phyloP scores from a whole-genome alignment of 805 yeast species.

The Kodamaea restingae region DNA sequence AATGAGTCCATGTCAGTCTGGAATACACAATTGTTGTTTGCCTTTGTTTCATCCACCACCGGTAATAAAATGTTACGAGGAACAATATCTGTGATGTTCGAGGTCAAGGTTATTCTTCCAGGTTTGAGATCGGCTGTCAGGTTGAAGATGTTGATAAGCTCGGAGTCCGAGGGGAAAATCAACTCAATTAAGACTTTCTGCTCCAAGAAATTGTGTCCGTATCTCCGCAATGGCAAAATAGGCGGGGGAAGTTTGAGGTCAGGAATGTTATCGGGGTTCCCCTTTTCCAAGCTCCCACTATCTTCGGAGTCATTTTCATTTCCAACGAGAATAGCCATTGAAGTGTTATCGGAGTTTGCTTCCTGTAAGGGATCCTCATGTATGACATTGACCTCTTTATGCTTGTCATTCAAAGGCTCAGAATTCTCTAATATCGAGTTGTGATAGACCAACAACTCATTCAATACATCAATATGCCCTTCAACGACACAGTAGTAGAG shows the following conservation, averaged over 20 bases:
- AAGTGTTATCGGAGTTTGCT: slow-evolving; percentile 6
- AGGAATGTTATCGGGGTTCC: slow-evolving; percentile 70
- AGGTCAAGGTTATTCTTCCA: slow-evolving; percentile 79
- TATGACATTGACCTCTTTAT: slow-evolving; percentile 1
- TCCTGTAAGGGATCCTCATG: slow-evolving; percentile 2
- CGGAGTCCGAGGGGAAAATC: slow-evolving; percentile 50
- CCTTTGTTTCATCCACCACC: slow-evolving; percentile 50
- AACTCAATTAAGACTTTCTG: slow-evolving; percentile 82
- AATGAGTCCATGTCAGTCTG: slow-evolving; percentile 73
- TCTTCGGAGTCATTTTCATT: slow-evolving; percentile 36
- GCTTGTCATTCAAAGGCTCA: background rate
- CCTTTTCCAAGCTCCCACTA: slow-evolving; percentile 29
- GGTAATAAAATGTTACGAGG: slow-evolving; percentile 87
- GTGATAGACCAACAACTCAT: slow-evolving; percentile 52
- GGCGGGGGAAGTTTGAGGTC: slow-evolving; percentile 94
- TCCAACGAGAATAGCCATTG: slow-evolving; percentile 27
- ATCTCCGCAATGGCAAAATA: slow-evolving; percentile 84
- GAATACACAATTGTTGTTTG: slow-evolving; percentile 63
- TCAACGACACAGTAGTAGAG: slow-evolving; percentile 90
- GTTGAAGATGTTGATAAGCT: slow-evolving; percentile 45
- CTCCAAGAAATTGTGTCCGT: slow-evolving; percentile 94
- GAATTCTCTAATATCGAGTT: slow-evolving; percentile 10
- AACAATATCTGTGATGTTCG: slow-evolving; percentile 72
- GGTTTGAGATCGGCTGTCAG: slow-evolving; percentile 48
- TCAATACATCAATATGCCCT: slow-evolving; percentile 81